phyloP scores from a whole-genome alignment of 257 asterid species.

The Capsicum baccatum region DNA sequence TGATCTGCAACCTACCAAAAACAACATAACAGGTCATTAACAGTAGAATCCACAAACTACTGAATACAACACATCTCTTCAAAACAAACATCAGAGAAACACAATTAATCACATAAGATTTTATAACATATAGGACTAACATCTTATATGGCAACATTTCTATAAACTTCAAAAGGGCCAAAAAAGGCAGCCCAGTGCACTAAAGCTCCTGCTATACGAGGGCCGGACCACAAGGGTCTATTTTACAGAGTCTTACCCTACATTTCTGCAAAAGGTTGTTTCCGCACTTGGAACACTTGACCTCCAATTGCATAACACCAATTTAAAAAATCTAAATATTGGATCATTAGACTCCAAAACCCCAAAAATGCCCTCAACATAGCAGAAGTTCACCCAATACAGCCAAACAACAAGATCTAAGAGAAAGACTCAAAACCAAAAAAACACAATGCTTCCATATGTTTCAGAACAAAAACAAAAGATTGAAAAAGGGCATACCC shows the following conservation, averaged over 20 bases:
- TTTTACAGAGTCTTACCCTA: no score
- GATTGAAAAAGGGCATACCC: constrained; percentile 41
- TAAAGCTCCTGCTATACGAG: no score
- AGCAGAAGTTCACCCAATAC: constrained; percentile 10
- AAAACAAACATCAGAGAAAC: not conserved
- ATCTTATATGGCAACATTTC: not conserved
- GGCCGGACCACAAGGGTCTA: no score
- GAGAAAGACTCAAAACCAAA: constrained; percentile 27
- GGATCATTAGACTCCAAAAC: not conserved
- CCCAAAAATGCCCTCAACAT: not conserved
- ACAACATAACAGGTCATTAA: constrained; percentile 29
- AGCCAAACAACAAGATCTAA: constrained; percentile 45
- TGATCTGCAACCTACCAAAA: constrained; percentile 44
- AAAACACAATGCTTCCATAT: constrained; percentile 10
- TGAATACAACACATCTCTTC: not conserved
- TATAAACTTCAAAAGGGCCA: not conserved
- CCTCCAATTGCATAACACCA: not conserved
- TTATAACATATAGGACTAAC: not conserved
- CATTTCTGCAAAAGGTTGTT: no score
- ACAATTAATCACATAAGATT: not conserved
- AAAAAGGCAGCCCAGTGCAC: no score
- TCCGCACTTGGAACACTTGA: no score
- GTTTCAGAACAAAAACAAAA: not conserved
- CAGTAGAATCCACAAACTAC: not conserved
- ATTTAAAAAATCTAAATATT: not conserved